phyloP scores from a whole-genome alignment of 139 green algal genomes.

The Closterium sp. region DNA sequence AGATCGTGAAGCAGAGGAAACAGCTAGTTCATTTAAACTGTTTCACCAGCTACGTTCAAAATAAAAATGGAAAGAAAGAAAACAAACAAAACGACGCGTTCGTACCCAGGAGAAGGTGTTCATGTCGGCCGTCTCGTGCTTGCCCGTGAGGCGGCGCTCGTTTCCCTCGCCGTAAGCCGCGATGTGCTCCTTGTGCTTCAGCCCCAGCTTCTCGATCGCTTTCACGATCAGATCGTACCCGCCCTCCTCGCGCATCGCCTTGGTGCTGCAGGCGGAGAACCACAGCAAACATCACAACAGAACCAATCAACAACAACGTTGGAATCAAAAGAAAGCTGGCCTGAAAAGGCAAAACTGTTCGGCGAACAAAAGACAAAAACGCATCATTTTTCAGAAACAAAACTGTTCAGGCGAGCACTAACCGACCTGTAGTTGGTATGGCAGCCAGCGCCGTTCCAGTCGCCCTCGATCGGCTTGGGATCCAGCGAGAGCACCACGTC shows the following conservation, averaged over 20 bases:
- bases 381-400: too few species aligned
- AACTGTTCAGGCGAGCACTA: not conserved
- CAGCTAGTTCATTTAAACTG: not conserved
- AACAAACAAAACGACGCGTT: too few species aligned
- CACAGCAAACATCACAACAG: too few species aligned
- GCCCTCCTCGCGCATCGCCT: slow-evolving; percentile 54
- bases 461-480: slow-evolving; percentile 88
- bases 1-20: too few species aligned
- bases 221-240: slow-evolving; percentile 78
- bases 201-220: slow-evolving; percentile 86
- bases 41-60: too few species aligned
- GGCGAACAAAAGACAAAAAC: too few species aligned
- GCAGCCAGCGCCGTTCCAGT: slow-evolving; percentile 97
- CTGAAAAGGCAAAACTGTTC: too few species aligned
- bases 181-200: slow-evolving; percentile 76
- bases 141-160: slow-evolving; percentile 92
- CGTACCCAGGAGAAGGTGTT: slow-evolving; percentile 84
- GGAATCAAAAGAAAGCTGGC: too few species aligned
- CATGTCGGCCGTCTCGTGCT: slow-evolving; percentile 90
- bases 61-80: too few species aligned
- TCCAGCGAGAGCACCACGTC: slow-evolving; percentile 92
- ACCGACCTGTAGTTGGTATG: slow-evolving; percentile 91
- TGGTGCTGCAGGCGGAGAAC: slow-evolving; percentile 19
- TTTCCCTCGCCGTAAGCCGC: slow-evolving; percentile 89
- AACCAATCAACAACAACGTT: too few species aligned